phyloP scores from a whole-genome alignment of 2,329 filamentous ascomycete genomes.

The Mariannaea elegans region DNA sequence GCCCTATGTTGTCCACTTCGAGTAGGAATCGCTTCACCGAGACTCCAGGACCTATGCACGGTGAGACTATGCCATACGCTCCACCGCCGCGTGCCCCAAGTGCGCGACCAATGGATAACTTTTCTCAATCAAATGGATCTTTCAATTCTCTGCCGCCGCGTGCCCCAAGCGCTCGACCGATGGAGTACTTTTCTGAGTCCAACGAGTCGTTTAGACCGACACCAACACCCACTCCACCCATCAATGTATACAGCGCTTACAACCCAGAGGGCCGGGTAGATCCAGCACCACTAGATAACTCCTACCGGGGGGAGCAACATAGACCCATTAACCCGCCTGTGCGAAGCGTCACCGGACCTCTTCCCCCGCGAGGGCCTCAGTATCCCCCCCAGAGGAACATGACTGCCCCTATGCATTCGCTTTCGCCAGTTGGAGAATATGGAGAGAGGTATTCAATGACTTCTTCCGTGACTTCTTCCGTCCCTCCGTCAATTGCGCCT shows the following conservation, averaged over 20 bases:
- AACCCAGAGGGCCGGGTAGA: constrained; percentile 45
- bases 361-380: constrained; percentile 45
- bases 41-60: constrained; percentile 42
- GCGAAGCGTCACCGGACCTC: constrained; percentile 53
- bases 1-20: constrained; percentile 23
- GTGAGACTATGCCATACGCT: constrained; percentile 43
- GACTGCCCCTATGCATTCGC: constrained; percentile 52
- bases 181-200: constrained; percentile 42
- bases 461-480: constrained; percentile 9
- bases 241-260: constrained; percentile 42
- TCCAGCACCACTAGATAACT: constrained; percentile 44
- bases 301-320: constrained; percentile 34
- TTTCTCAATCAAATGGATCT: constrained; percentile 32
- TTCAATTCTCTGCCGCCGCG: neutral
- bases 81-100: constrained; percentile 42
- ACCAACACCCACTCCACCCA: constrained; percentile 22
- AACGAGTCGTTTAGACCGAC: constrained; percentile 15
- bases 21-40: constrained; percentile 37
- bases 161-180: constrained; percentile 43
- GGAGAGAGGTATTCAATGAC: constrained; percentile 39
- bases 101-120: constrained; percentile 43
- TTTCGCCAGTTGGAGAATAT: constrained; percentile 41
- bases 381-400: constrained; percentile 55
- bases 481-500: neutral
- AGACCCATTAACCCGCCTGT: constrained; percentile 39